Evolutionary conservation across 805 yeast species (phyloP), one percentile per base, ranked within the genome.

Genomic region (Zygosaccharomyces kombuchaensis): DNA sequence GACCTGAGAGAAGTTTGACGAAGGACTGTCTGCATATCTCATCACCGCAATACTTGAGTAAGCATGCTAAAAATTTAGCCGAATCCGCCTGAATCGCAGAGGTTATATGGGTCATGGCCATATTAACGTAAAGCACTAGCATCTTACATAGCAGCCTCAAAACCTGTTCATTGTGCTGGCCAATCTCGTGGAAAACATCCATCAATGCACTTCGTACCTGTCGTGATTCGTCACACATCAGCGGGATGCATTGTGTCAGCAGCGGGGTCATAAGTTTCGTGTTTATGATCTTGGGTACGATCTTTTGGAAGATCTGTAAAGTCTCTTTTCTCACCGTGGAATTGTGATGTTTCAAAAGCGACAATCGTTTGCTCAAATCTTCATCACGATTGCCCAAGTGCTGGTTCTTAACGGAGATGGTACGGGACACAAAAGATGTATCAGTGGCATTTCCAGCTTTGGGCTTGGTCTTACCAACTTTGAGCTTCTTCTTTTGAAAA

Each of bases 21-120:
- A 88, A 89, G 41, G 81, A 74, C 16, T 80, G 71, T 43, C 82
- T 73, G 6, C 81, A 77, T 9, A 87, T 64, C 6, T 83, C 71
- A 35, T 71, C 75, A 2, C 77, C 72, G 21, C 81, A 77, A 45
- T 73, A 67, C 36, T 74, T 70, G n/a, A 88, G 62, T 44, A 89
- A 60, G 2, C 81, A 71, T 32, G 74, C 71, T 21, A 90, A 67
- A 55, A 84, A 86, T 47, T 75, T 77, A 0, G 91, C 78, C 1
- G 95, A 80, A 48, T 86, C 89, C 36, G 78, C 77, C 45, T 96
- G 76, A 22, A 93, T 81, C 3, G 79, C 80, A 1, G 88, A 81
- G 25, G 76, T 76, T 34, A 93, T 84, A 62, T 93, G 97, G 13
- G 97, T 85, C 96, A 93, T 91, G 2, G 96, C 95, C 43, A 91